Conservation (phyloP, 257 asterid species). For the Mitragyna speciosa region DNA sequence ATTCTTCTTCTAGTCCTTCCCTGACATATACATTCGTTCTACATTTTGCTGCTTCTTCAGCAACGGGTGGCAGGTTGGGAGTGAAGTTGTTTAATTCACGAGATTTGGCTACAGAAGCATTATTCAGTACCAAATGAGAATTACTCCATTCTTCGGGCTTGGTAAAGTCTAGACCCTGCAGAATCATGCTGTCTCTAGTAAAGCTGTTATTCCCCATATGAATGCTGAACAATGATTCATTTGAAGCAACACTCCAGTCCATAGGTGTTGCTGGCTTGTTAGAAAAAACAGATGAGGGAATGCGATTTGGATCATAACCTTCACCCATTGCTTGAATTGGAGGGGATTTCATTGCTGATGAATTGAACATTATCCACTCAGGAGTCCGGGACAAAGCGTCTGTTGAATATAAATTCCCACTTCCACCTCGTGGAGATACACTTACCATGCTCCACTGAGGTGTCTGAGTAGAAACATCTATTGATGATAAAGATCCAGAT, state of each 20-base stretch:
- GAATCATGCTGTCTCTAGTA: conserved; percentile 42
- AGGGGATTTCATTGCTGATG: conserved; percentile 46
- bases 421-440: conserved; percentile 41
- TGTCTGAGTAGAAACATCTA: conserved; percentile 14
- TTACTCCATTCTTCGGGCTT: conserved; percentile 44
- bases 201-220: conserved; percentile 79
- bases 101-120: conserved; percentile 32
- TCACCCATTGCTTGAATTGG: conserved; percentile 49
- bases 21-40: conserved; percentile 25
- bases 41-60: conserved; percentile 43
- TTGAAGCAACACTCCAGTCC: conserved; percentile 85
- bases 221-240: conserved; percentile 84
- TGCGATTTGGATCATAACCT: conserved; percentile 72
- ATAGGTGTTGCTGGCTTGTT: conserved; percentile 36
- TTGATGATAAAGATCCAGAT: conserved; percentile 15
- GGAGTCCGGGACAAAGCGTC: conserved; percentile 22
- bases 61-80: conserved; percentile 50
- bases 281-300: conserved; percentile 69
- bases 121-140: conserved; percentile 17
- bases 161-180: conserved; percentile 44
- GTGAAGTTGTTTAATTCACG: conserved; percentile 34
- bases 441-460: conserved; percentile 50
- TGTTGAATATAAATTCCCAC: conserved; percentile 7
- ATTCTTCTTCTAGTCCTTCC: conserved; percentile 29
- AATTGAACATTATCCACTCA: conserved; percentile 24